Evolutionary conservation across 2,329 filamentous ascomycete species (phyloP).

Genomic region (Pseudovirgaria hyperparasitica): DNA sequence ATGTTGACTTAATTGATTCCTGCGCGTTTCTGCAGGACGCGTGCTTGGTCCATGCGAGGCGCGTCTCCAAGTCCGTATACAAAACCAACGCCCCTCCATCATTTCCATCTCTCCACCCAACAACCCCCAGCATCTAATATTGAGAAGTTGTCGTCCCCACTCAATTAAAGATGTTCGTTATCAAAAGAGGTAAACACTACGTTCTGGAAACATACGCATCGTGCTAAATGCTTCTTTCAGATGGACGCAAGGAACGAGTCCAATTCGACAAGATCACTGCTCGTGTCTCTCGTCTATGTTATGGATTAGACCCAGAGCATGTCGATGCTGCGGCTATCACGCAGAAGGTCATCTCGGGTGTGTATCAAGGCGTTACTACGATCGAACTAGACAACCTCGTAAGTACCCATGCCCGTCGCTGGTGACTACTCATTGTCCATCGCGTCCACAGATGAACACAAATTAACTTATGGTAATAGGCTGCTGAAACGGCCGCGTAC

Average conservation of each 20-base stretch:
- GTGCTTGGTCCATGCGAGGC: no score
- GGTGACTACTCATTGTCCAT: conserved; percentile 2
- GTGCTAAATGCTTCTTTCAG: conserved; percentile 39
- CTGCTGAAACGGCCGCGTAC: conserved; percentile 96
- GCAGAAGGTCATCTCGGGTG: conserved; percentile 97
- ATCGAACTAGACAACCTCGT: conserved; percentile 94
- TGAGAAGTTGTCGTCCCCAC: no score
- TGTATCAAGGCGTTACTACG: conserved; percentile 96
- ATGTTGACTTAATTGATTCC: no score
- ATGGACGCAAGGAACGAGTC: conserved; percentile 98
- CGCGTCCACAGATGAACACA: conserved; percentile 7
- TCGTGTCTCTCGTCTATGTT: conserved; percentile 93
- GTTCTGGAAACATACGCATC: no score
- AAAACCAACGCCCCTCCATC: not conserved
- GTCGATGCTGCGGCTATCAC: conserved; percentile 97
- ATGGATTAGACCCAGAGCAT: conserved; percentile 89
- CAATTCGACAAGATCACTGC: conserved; percentile 99
- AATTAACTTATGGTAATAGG: conserved; percentile 39
- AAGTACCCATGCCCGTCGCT: conserved; percentile 31
- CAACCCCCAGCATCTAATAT: no score
- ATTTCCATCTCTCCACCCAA: not conserved
- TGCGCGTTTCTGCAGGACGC: no score
- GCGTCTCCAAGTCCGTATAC: no score
- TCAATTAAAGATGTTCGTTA: no score
- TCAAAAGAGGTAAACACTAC: no score